A percentile compares a stretch with the other conserved stretches of the same genome.
These are phyloP conservation scores for Sphaerulina musiva DNA, from an alignment of 2,329 filamentous ascomycete genomes.

Conservation along the genomic window DNA sequence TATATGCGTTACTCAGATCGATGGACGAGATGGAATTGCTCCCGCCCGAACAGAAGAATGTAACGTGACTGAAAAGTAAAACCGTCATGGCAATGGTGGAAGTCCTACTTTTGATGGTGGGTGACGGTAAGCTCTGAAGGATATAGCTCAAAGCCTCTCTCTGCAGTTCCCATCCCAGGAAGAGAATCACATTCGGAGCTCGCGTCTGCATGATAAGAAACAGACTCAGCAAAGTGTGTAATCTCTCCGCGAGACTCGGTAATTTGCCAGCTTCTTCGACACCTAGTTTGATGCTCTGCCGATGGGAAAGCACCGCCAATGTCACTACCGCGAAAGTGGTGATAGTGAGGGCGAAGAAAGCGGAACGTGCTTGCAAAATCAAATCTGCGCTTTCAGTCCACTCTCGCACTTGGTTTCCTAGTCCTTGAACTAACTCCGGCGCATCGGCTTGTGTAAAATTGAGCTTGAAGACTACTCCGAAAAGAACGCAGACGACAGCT, in stretches of 20 bases:
- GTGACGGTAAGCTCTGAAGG: constrained; percentile 1
- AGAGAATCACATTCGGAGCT: constrained; percentile 76
- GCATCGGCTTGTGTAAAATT: constrained; percentile 82
- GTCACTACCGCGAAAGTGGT: constrained; percentile 28
- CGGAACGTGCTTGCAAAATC: constrained; percentile 32
- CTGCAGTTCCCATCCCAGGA: constrained; percentile 65
- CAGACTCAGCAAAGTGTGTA: constrained; percentile 65
- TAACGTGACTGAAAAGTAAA: constrained; percentile 69
- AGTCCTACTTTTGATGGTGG: not conserved
- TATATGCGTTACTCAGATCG: constrained; percentile 90
- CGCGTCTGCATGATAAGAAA: constrained; percentile 83
- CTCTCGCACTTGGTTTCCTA: constrained; percentile 35
- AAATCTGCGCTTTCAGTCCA: constrained; percentile 29
- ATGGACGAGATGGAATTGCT: constrained; percentile 95
- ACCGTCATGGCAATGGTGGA: constrained; percentile 55
- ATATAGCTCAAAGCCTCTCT: constrained; percentile 28
- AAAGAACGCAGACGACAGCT: constrained; percentile 42
- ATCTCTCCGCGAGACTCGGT: constrained; percentile 28
- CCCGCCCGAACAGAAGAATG: constrained; percentile 86
- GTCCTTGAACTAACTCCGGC: constrained; percentile 57
- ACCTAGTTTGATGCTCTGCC: constrained; percentile 7
- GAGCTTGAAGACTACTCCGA: constrained; percentile 77
- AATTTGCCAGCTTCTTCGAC: constrained; percentile 10
- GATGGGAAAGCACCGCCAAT: constrained; percentile 17
- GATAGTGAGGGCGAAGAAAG: constrained; percentile 36